Percentiles rank a stretch among this genome's conserved stretches.
These are phyloP conservation scores for Pseudocercospora eumusae DNA, from an alignment of 2,329 filamentous ascomycete species.

Conservation along the genomic window DNA sequence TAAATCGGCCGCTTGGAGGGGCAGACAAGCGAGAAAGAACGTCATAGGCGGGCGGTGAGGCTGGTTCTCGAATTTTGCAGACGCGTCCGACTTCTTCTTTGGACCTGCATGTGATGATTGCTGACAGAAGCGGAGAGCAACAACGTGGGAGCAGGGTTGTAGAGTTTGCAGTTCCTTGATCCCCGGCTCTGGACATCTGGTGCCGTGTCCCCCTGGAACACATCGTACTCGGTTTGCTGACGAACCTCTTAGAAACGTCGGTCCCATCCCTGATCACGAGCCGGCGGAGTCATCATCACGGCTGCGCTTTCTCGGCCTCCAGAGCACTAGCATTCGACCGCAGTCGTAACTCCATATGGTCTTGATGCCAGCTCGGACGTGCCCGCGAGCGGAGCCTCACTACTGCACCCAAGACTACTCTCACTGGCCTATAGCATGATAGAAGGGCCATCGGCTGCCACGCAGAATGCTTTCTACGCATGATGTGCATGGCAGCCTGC, in stretches of 20 bases:
- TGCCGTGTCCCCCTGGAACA: background rate
- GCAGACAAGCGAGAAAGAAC: background rate
- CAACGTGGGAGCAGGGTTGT: background rate
- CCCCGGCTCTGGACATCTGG: no score
- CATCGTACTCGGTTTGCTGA: conserved; percentile 1
- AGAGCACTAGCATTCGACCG: conserved; percentile 19
- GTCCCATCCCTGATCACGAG: conserved; percentile 5
- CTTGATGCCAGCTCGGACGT: conserved; percentile 12
- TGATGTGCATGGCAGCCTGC: conserved; percentile 14
- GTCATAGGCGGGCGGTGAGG: conserved; percentile 1
- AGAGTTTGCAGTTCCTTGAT: background rate
- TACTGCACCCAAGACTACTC: conserved; percentile 11
- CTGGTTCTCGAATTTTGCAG: background rate
- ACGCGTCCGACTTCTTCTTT: background rate
- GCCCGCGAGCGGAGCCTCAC: conserved; percentile 11
- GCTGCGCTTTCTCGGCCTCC: conserved; percentile 10
- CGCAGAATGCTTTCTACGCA: conserved; percentile 13
- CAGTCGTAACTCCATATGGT: conserved; percentile 8
- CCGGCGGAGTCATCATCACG: conserved; percentile 20
- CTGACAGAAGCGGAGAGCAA: background rate
- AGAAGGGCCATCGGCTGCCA: conserved; percentile 9
- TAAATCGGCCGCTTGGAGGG: background rate
- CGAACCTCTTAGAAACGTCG: background rate
- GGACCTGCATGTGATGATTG: conserved; percentile 6
- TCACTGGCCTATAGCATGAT: conserved; percentile 12